Evolutionary conservation across 495 filamentous ascomycete genomes (phyloP).

Genomic region (Darksidea phi): DNA sequence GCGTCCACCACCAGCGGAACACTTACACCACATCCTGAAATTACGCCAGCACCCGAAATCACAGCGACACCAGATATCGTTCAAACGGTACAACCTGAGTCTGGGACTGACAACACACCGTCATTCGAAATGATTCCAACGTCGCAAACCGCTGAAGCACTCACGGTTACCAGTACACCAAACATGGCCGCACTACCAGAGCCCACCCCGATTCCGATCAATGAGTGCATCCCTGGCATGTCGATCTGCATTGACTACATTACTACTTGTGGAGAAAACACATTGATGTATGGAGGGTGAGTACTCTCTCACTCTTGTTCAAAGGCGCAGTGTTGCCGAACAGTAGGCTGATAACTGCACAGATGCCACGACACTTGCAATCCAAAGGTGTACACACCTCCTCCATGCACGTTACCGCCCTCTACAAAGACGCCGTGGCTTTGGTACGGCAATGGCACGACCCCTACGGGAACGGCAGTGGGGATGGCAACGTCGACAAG

Average conservation of each 20-base stretch:
- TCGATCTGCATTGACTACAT: constrained; percentile 3
- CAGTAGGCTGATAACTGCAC: background rate
- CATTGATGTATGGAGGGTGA: background rate
- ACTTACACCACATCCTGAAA: too few species aligned
- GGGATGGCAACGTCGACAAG: background rate
- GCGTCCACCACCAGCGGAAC: too few species aligned
- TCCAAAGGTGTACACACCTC: background rate
- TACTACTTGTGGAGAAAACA: background rate
- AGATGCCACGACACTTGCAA: background rate
- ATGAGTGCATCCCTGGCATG: background rate
- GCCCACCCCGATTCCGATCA: background rate
- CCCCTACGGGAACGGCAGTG: background rate
- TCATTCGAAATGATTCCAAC: too few species aligned
- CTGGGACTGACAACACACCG: too few species aligned
- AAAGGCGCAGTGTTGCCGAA: background rate
- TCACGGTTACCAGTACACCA: background rate
- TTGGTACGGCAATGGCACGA: too few species aligned
- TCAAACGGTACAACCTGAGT: too few species aligned
- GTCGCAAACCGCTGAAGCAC: background rate
- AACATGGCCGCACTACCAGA: background rate
- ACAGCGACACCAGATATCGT: too few species aligned
- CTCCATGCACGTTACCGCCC: background rate
- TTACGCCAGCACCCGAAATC: too few species aligned
- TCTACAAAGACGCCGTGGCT: too few species aligned
- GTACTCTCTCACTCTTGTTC: background rate